These are phyloP conservation scores for Bruguiera hainesii DNA, from an alignment of 441 rosid species.

Conservation along the genomic window DNA sequence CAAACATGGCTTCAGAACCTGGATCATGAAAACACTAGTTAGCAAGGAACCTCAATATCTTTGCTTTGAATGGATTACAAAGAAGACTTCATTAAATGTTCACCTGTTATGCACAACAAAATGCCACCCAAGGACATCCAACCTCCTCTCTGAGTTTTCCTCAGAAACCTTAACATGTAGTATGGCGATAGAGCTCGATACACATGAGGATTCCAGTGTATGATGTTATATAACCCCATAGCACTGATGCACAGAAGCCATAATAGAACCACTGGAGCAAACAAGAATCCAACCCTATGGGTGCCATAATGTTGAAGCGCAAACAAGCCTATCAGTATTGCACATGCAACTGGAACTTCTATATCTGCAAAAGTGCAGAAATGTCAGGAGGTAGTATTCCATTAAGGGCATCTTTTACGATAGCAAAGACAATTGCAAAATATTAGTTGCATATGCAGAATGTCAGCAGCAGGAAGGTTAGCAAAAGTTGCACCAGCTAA, in stretches of 20 bases:
- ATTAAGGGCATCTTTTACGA: background rate
- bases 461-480: background rate
- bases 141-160: constrained; percentile 79
- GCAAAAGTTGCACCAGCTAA: background rate
- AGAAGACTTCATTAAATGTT: background rate
- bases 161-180: constrained; percentile 83
- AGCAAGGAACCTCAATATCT: background rate
- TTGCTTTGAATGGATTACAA: constrained; percentile 6
- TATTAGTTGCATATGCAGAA: constrained; percentile 4
- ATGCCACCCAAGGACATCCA: constrained; percentile 98
- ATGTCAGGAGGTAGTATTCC: constrained; percentile 15
- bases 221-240: constrained; percentile 75
- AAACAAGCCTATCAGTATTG: constrained; percentile 74
- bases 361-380: constrained; percentile 58
- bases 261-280: constrained; percentile 76
- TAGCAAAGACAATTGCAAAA: background rate
- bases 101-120: constrained; percentile 86
- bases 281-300: constrained; percentile 85
- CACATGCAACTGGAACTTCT: constrained; percentile 78
- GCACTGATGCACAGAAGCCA: constrained; percentile 89
- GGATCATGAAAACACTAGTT: constrained; percentile 11
- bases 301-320: constrained; percentile 97
- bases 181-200: constrained; percentile 87
- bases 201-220: constrained; percentile 83
- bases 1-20: constrained; percentile 98